Conservation (phyloP, 345 rosid species). For the Cardamine chenopodiifolia region DNA sequence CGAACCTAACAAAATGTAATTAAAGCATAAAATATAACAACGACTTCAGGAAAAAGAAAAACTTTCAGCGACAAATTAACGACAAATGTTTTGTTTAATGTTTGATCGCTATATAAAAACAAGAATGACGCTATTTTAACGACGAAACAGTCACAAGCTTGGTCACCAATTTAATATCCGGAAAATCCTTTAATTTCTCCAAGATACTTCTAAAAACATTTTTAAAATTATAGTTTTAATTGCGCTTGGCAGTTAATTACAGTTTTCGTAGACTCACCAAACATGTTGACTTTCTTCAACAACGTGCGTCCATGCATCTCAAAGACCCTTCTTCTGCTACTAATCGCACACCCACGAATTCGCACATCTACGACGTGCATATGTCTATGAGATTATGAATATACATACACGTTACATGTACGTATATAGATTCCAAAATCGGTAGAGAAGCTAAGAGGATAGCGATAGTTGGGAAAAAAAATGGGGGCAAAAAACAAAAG, state of each 20-base stretch:
- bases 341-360: conserved; percentile 15
- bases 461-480: conserved; percentile 5
- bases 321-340: conserved; percentile 20
- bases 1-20: conserved; percentile 11
- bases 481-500: conserved; percentile 47
- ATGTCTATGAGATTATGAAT: conserved; percentile 1
- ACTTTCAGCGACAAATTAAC: conserved; percentile 1
- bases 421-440: neutral
- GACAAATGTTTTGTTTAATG: conserved; percentile 6
- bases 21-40: conserved; percentile 1
- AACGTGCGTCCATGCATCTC: conserved; percentile 51
- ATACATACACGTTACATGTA: neutral
- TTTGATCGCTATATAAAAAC: neutral
- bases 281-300: conserved; percentile 36
- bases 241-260: conserved; percentile 20
- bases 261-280: conserved; percentile 10
- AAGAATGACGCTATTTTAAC: neutral
- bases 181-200: neutral
- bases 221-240: neutral
- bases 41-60: neutral
- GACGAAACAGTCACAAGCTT: conserved; percentile 14
- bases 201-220: neutral
- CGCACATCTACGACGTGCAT: neutral
- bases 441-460: neutral
- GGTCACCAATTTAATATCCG: neutral